phyloP scores from a whole-genome alignment of 2,329 filamentous ascomycete species.

The Aspergillus ochraceus region DNA sequence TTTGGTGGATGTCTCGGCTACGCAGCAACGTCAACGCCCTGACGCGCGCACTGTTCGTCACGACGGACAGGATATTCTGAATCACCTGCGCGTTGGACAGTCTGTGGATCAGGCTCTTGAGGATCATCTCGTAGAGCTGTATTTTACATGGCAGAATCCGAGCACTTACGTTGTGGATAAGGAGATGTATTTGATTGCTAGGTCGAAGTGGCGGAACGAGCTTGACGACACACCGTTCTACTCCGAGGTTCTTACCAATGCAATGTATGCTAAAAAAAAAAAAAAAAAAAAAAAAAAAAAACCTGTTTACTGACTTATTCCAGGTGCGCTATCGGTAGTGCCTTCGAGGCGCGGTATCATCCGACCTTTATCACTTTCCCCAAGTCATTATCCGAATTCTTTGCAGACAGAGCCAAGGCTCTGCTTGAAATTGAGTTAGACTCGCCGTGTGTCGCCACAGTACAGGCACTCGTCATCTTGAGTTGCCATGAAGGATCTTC shows the following conservation, averaged over 20 bases:
- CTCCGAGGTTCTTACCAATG: conserved; percentile 43
- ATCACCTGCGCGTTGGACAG: conserved; percentile 44
- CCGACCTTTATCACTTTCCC: conserved; percentile 44
- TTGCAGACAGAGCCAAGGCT: conserved; percentile 45
- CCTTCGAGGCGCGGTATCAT: conserved; percentile 46
- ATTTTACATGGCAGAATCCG: conserved; percentile 52
- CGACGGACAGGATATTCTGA: conserved; percentile 42
- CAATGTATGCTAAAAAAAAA: too few species aligned
- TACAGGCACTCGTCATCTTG: conserved; percentile 49
- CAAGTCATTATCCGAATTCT: conserved; percentile 37
- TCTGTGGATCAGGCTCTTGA: conserved; percentile 43
- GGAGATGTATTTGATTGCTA: conserved; percentile 39
- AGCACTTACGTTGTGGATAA: conserved; percentile 48
- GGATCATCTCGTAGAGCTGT: conserved; percentile 47
- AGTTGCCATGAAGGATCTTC: conserved; percentile 47
- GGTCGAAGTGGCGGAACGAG: conserved; percentile 37
- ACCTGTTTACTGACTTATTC: conserved; percentile 1
- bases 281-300: too few species aligned
- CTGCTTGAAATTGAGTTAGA: conserved; percentile 51
- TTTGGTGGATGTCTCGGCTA: conserved; percentile 40
- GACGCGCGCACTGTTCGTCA: conserved; percentile 40
- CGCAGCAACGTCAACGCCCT: conserved; percentile 34
- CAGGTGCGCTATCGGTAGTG: conserved; percentile 45
- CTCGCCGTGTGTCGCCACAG: conserved; percentile 49
- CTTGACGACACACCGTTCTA: conserved; percentile 42